These are phyloP conservation scores for Withania somnifera DNA, from an alignment of 305 asterid species.

Conservation along the genomic window DNA sequence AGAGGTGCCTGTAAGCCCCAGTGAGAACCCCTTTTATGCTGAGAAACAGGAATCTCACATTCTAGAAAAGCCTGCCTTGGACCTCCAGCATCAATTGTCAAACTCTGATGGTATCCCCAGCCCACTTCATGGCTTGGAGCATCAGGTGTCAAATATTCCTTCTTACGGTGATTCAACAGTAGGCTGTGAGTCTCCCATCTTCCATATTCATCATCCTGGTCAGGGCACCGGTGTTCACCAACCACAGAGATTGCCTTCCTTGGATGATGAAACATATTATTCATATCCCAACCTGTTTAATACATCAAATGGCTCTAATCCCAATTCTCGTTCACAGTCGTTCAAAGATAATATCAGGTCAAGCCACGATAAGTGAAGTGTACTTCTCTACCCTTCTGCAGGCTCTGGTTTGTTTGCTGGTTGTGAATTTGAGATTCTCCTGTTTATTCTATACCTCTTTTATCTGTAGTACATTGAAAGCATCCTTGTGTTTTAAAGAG, in stretches of 20 bases:
- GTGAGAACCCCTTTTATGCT: constrained; percentile 41
- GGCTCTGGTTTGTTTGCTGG: background rate
- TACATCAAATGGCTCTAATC: constrained; percentile 37
- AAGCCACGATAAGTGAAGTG: constrained; percentile 15
- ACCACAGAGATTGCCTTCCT: constrained; percentile 65
- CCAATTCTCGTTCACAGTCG: constrained; percentile 27
- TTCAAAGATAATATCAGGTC: constrained; percentile 32
- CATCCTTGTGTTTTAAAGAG: background rate
- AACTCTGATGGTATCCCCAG: constrained; percentile 15
- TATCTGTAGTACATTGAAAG: background rate
- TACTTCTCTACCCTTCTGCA: background rate
- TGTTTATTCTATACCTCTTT: background rate
- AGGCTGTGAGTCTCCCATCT: constrained; percentile 20
- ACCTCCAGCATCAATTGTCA: constrained; percentile 18
- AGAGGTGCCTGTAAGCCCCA: constrained; percentile 17
- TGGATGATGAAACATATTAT: constrained; percentile 65
- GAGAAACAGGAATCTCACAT: constrained; percentile 13
- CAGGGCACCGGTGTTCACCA: constrained; percentile 31
- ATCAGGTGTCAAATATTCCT: constrained; percentile 17
- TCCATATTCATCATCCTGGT: constrained; percentile 8
- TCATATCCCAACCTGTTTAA: constrained; percentile 77
- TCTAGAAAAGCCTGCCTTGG: constrained; percentile 14
- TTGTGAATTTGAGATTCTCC: background rate
- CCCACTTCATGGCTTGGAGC: constrained; percentile 1
- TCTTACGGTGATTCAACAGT: constrained; percentile 18